Evolutionary conservation across 371 early-diverging fungal genomes (phyloP), one percentile per base, ranked within the genome.

Genomic region (Umbelopsis sp.): DNA sequence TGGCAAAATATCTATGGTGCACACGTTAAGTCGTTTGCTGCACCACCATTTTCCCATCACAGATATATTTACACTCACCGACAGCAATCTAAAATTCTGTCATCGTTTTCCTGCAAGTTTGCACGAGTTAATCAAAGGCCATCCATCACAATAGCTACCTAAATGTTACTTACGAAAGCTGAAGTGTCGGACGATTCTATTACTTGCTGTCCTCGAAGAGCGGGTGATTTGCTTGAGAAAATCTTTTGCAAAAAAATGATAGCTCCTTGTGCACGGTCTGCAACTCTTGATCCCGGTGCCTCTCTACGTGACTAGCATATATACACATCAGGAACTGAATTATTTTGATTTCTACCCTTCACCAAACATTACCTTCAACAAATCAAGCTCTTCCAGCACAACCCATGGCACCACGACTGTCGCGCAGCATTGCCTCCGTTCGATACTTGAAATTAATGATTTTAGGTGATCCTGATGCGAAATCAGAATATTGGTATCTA

Each of bases 61-160:
- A 4, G 0, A 35, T 11, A 20, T 22, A 4, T 6, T 32, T 12
- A 2, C 12, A 57, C 57, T 8, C 29, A 57, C 57, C 57, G 57
- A 18, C 57, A 57, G 35, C 57, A 57, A 32, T 57, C 57, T n/a
- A 57, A 57, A 57, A 57, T 57, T 57, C 57, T 57, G 29, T 57
- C 57, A 29, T 57, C 57, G 35, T 57, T 57, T 35, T 57, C 57
- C 57, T 57, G 18, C 29, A 8, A 24, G 24, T 12, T 5, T 29
- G 25, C 12, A 24, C 8, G 2, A 9, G 29, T 12, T 7, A n/a
- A 24, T 29, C 22, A 7, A 22, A 20, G 14, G 2, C 10, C 12
- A 4, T 8, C 32, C 14, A 18, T 48, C 18, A 48, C n/a, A 16
- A 32, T 18, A 57, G 16, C 32, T 24, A 2, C 11, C 35, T 14